Conservation (phyloP, 495 filamentous ascomycete species). For the Neurospora sp. region DNA sequence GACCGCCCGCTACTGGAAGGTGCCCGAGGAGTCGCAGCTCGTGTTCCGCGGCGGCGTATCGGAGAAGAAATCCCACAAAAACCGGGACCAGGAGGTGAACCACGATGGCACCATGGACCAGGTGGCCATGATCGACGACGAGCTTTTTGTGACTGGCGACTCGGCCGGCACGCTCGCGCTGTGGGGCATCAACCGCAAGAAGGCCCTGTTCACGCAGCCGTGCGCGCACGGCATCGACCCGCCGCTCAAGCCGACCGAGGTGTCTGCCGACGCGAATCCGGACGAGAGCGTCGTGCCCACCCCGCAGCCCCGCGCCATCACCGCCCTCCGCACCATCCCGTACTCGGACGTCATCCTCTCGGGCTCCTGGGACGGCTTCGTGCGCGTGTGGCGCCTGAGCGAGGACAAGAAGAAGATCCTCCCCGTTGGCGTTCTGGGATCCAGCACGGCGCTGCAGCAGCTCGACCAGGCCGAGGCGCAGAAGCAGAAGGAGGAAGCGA, state of each 20-base stretch:
- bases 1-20: constrained; percentile 93
- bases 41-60: constrained; percentile 78
- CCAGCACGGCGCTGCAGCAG: background rate
- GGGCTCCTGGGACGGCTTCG: constrained; percentile 86
- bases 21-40: constrained; percentile 86
- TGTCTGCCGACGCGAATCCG: constrained; percentile 58
- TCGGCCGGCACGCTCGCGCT: constrained; percentile 79
- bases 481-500: background rate
- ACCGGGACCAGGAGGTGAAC: constrained; percentile 31
- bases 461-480: background rate
- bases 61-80: constrained; percentile 41
- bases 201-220: constrained; percentile 70
- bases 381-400: constrained; percentile 76
- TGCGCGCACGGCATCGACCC: constrained; percentile 77
- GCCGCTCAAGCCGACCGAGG: constrained; percentile 50
- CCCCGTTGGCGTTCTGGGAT: constrained; percentile 55
- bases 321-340: constrained; percentile 73
- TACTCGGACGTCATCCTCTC: constrained; percentile 81
- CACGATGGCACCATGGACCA: constrained; percentile 84
- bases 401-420: constrained; percentile 75
- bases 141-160: constrained; percentile 83
- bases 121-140: constrained; percentile 79
- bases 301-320: constrained; percentile 78
- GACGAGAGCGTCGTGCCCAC: constrained; percentile 44
- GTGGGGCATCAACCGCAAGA: constrained; percentile 93